Percentiles rank a stretch among this genome's conserved stretches.
Evolutionary conservation across 176 grass and related monocot genomes (phyloP).

Genomic region (Carex myosuroides): DNA sequence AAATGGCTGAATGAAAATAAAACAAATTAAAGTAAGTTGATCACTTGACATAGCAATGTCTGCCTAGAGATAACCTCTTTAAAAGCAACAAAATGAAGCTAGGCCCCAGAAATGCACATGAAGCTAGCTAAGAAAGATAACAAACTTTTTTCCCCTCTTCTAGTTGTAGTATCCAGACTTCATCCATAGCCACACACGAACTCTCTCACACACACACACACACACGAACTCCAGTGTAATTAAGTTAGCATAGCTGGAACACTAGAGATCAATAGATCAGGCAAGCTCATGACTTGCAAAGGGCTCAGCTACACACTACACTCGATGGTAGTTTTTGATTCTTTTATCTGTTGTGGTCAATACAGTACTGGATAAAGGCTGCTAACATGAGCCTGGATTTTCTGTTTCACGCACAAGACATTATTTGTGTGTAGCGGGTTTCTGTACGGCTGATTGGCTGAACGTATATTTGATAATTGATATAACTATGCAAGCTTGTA

Average conservation of each 20-base stretch:
- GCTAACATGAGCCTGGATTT: background rate
- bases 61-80: slow-evolving; percentile 11
- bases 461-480: background rate
- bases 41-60: slow-evolving; percentile 9
- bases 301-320: background rate
- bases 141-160: slow-evolving; percentile 4
- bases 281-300: background rate
- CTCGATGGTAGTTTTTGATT: background rate
- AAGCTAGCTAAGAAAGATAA: slow-evolving; percentile 20
- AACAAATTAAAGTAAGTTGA: background rate
- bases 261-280: background rate
- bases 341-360: background rate
- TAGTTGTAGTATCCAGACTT: slow-evolving; percentile 12
- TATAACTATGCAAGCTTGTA: too few species aligned
- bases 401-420: background rate
- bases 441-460: background rate
- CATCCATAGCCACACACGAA: background rate
- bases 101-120: slow-evolving; percentile 21
- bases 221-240: slow-evolving; percentile 1
- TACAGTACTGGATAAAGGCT: slow-evolving; percentile 11
- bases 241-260: background rate
- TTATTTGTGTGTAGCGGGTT: background rate
- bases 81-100: slow-evolving; percentile 11
- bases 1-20: background rate
- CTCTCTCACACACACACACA: slow-evolving; percentile 14